Evolutionary conservation across 1,284 basidiomycete genomes (phyloP).

Genomic region (Fomitopsis pinicola): DNA sequence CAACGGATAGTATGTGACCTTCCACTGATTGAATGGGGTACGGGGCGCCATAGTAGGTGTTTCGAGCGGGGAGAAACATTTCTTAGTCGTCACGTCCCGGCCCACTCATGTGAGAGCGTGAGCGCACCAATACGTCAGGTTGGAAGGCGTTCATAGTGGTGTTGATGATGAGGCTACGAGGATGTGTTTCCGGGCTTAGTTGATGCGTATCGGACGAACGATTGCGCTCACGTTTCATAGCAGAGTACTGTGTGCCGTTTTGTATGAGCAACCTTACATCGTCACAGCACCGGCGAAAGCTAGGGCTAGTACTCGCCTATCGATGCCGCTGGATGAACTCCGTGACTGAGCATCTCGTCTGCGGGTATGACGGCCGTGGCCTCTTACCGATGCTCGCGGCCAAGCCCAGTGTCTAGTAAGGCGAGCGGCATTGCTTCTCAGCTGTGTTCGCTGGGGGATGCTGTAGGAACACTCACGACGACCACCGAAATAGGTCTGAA

Average conservation of each 20-base stretch:
- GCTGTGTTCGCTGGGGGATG: background rate
- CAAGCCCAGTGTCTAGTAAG: too few species aligned
- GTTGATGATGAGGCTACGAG: too few species aligned
- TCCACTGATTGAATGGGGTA: constrained; percentile 3
- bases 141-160: background rate
- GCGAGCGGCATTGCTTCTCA: too few species aligned
- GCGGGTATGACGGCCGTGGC: too few species aligned
- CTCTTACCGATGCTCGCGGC: too few species aligned
- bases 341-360: too few species aligned
- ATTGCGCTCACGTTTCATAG: constrained; percentile 12
- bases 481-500: background rate
- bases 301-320: too few species aligned
- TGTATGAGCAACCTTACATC: too few species aligned
- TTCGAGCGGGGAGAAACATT: background rate
- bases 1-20: constrained; percentile 17
- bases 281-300: too few species aligned
- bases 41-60: too few species aligned
- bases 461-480: background rate
- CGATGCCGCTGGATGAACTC: too few species aligned
- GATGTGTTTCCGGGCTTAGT: background rate
- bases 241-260: constrained; percentile 11
- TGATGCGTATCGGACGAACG: background rate
- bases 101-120: background rate
- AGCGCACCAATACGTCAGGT: constrained; percentile 5
- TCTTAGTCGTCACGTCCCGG: background rate